Base-by-base conservation (phyloP, 2,329 filamentous ascomycete species). In the Curvularia spicifera region DNA sequence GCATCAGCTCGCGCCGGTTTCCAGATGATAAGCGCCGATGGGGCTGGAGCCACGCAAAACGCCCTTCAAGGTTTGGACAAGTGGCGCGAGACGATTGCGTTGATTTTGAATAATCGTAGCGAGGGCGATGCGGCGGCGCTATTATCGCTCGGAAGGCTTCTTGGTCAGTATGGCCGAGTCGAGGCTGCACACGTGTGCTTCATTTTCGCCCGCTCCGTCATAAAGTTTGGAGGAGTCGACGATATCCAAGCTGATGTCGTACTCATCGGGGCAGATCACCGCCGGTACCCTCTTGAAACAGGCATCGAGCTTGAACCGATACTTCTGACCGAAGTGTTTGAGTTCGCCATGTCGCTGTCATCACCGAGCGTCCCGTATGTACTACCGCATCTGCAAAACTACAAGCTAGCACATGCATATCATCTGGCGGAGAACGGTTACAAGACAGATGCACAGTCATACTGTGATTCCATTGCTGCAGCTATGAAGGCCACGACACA, bases 101-200 rank as follows among this genome's bases (percentile, higher is more conserved):
- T 99, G 58, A 86, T 98, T 26, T 78, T 97, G 42, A 94, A 91
- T 78, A 99, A 99, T 76, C 88, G 95, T 60, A 97, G 90, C 61
- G 78, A 84, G 2, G 89, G 91, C 28, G 95, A 99, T 76, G 83
- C 85, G 9, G 86, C 88, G 57, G 93, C 93, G 5, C 79, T 99
- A 28, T 83, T 90, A 54, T 87, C 92, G 0, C 84, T 99, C 28
- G 94, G 94, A 13, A 90, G 87, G 61, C 82, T 99, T 10, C 81
- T 99, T 15, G 86, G 89, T 12, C 87, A 90, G 44, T 99, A 99
- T 74, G 91, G 91, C 37, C 86, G 96, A 60, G 87, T 90, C 10
- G 94, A 98, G 75, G 96, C 96, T 20, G 93, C 94, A 24, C 95
- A 98, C 65, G 89, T 95, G 46, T 99, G 96, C 81, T 97, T 90